phyloP scores from a whole-genome alignment of 1,139 yeast species.

The Yamadazyma triangularis region DNA sequence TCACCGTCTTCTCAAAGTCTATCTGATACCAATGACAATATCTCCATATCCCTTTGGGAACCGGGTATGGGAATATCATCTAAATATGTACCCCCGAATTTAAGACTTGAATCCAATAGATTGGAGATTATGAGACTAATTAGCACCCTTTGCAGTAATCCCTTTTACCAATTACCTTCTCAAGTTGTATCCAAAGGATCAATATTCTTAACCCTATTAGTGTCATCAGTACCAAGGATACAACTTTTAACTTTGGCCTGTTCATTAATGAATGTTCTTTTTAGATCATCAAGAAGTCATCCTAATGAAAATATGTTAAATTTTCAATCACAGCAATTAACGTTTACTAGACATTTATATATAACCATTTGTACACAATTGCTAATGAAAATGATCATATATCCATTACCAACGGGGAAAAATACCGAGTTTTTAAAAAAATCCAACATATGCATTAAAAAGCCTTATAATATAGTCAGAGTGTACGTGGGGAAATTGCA shows the following conservation, averaged over 20 bases:
- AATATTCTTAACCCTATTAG: slow-evolving; percentile 54
- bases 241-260: slow-evolving; percentile 55
- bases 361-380: slow-evolving; percentile 60
- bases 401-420: slow-evolving; percentile 51
- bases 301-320: slow-evolving; percentile 34
- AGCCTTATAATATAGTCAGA: slow-evolving; percentile 47
- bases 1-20: slow-evolving; percentile 53
- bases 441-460: slow-evolving; percentile 30
- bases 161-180: slow-evolving; percentile 51
- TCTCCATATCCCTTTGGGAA: slow-evolving; percentile 52
- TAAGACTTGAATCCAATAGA: slow-evolving; percentile 59
- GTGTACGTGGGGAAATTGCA: slow-evolving; percentile 49
- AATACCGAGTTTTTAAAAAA: slow-evolving; percentile 36
- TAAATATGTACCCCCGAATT: slow-evolving; percentile 40
- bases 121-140: slow-evolving; percentile 62
- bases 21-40: slow-evolving; percentile 8
- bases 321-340: slow-evolving; percentile 31
- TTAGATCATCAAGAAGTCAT: slow-evolving; percentile 30
- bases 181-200: slow-evolving; percentile 49
- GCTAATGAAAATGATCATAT: slow-evolving; percentile 56
- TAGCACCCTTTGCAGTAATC: slow-evolving; percentile 57
- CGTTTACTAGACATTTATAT: slow-evolving; percentile 41
- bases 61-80: slow-evolving; percentile 62
- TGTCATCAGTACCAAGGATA: slow-evolving; percentile 46
- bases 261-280: slow-evolving; percentile 61